Evolutionary conservation across 1,139 yeast genomes (phyloP).

Genomic region (Geotrichum restrictum): DNA sequence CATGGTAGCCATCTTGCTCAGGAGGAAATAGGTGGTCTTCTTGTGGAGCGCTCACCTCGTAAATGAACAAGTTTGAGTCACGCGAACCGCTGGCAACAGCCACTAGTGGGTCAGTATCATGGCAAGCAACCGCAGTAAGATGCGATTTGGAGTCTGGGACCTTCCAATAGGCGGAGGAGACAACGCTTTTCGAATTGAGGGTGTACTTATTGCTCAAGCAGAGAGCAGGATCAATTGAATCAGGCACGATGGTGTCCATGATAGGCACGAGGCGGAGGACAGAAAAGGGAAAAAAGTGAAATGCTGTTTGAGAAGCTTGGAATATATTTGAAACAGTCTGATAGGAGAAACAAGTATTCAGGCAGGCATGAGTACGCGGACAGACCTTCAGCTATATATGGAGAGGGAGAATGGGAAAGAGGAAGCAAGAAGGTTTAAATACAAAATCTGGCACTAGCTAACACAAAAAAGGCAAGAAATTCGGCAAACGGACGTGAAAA

Average conservation of each 20-base stretch:
- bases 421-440: too few relatives aligned
- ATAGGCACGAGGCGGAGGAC: background rate
- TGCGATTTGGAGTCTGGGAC: conserved; percentile 57
- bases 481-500: too few relatives aligned
- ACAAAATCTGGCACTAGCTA: too few relatives aligned
- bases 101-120: conserved; percentile 44
- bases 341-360: too few relatives aligned
- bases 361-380: too few relatives aligned
- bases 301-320: background rate
- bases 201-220: conserved; percentile 16
- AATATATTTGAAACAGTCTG: background rate
- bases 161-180: conserved; percentile 53
- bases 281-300: background rate
- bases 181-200: conserved; percentile 15
- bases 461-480: too few relatives aligned
- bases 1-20: background rate
- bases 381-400: too few relatives aligned
- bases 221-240: conserved; percentile 2
- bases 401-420: too few relatives aligned
- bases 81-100: conserved; percentile 63
- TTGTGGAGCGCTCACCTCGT: conserved; percentile 49
- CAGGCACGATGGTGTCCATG: background rate
- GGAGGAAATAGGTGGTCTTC: conserved; percentile 15
- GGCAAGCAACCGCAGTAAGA: conserved; percentile 55
- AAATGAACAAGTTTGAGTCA: conserved; percentile 59